Percentiles rank a stretch among this genome's conserved stretches.
These are phyloP conservation scores for Cicer yamashitae DNA, from an alignment of 306 rosid genomes.

Conservation along the genomic window DNA sequence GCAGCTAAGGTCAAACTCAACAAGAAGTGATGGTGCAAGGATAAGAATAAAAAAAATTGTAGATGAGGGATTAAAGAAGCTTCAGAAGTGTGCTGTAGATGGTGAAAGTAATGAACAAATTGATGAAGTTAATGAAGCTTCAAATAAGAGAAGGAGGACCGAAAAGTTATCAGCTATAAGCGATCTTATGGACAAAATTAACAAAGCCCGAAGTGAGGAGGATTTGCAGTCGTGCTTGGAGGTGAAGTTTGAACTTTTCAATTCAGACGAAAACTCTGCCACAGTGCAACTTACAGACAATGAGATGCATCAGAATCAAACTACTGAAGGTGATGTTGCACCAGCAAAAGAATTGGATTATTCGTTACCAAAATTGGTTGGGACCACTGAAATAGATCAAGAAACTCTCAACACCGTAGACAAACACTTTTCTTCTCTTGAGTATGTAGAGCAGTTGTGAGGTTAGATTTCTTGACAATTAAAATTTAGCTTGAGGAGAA, in stretches of 20 bases:
- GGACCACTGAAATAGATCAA: conserved; percentile 30
- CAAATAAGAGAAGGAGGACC: conserved; percentile 51
- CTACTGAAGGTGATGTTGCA: conserved; percentile 33
- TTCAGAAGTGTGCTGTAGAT: conserved; percentile 51
- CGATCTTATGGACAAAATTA: conserved; percentile 80
- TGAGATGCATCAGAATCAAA: conserved; percentile 48
- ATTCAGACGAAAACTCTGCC: conserved; percentile 44
- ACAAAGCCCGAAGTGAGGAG: conserved; percentile 90
- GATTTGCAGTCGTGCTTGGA: conserved; percentile 79
- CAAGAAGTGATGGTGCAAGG: conserved; percentile 61
- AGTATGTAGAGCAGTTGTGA: conserved; percentile 70
- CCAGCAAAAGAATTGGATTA: conserved; percentile 31
- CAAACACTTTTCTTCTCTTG: conserved; percentile 70
- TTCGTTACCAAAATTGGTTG: conserved; percentile 21
- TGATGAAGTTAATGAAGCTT: conserved; percentile 57
- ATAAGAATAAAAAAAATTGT: conserved; percentile 69
- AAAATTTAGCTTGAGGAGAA: conserved; percentile 34
- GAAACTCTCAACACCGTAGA: conserved; percentile 64
- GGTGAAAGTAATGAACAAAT: conserved; percentile 49
- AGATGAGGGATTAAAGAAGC: conserved; percentile 73
- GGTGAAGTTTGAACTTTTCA: conserved; percentile 69
- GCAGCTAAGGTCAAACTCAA: conserved; percentile 66
- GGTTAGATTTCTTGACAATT: conserved; percentile 25
- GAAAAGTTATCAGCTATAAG: conserved; percentile 63
- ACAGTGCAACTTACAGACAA: conserved; percentile 47